phyloP scores from a whole-genome alignment of 208 protist genomes.

The Phytomonas sp. region DNA sequence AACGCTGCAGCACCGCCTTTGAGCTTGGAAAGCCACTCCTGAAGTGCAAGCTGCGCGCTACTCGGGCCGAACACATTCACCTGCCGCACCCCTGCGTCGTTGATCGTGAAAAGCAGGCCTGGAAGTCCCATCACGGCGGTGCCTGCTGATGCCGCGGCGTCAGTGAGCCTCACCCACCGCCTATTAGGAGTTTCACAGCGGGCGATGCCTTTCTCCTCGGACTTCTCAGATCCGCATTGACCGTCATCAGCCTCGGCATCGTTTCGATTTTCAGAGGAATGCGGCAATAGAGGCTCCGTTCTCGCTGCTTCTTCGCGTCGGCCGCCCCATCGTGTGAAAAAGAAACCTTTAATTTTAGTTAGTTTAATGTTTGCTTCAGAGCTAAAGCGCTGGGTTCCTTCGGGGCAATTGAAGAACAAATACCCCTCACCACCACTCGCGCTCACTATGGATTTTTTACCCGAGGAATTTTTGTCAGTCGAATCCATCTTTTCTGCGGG shows the following conservation, averaged over 20 bases:
- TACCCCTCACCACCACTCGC: slow-evolving; percentile 37
- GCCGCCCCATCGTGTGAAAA: slow-evolving; percentile 57
- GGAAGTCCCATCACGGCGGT: slow-evolving; percentile 77
- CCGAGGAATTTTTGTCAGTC: too few species aligned
- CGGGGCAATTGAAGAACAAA: slow-evolving; percentile 84
- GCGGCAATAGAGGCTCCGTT: neutral
- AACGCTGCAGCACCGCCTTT: too few species aligned
- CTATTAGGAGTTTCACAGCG: neutral
- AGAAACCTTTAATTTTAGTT: slow-evolving; percentile 56
- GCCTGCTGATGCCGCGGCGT: neutral
- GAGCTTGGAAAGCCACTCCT: neutral
- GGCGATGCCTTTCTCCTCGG: neutral
- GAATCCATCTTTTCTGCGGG: too few species aligned
- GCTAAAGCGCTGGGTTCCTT: slow-evolving; percentile 77
- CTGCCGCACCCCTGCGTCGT: slow-evolving; percentile 55
- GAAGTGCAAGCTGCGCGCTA: slow-evolving; percentile 1
- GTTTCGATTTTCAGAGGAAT: neutral
- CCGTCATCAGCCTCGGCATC: slow-evolving; percentile 1
- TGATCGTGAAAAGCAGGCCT: slow-evolving; percentile 81
- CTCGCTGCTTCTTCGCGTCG: neutral
- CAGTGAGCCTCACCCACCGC: neutral
- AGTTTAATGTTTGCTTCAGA: slow-evolving; percentile 68
- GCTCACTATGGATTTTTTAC: neutral
- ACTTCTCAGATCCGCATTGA: neutral
- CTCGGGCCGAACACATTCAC: slow-evolving; percentile 72